These are phyloP conservation scores for Arthrobotrys iridis DNA, from an alignment of 2,329 filamentous ascomycete species.

Conservation along the genomic window DNA sequence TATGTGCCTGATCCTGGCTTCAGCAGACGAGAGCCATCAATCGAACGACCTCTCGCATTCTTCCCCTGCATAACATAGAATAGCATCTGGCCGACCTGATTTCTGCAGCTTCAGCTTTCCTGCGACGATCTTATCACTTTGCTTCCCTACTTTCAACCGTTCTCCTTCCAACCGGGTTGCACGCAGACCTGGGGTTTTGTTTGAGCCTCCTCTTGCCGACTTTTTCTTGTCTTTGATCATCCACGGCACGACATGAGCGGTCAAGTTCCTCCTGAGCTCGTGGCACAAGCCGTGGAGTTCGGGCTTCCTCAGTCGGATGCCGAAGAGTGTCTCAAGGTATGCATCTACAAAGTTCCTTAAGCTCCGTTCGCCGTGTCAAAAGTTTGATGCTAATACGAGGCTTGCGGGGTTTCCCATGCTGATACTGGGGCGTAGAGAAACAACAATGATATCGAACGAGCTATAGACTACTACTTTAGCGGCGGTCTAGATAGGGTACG, in stretches of 20 bases:
- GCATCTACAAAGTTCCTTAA: constrained; percentile 11
- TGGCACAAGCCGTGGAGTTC: constrained; percentile 52
- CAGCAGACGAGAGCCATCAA: neutral
- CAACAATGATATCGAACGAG: constrained; percentile 55
- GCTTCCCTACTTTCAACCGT: neutral
- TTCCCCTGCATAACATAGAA: neutral
- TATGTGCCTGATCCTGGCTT: constrained; percentile 9
- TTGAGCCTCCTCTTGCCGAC: constrained; percentile 15
- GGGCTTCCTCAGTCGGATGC: constrained; percentile 55
- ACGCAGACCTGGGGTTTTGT: constrained; percentile 19
- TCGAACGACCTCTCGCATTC: neutral
- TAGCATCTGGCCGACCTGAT: neutral
- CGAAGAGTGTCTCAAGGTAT: constrained; percentile 57
- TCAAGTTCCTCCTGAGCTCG: constrained; percentile 32
- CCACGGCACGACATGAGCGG: constrained; percentile 24
- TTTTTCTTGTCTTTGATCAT: neutral
- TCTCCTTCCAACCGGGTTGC: constrained; percentile 2
- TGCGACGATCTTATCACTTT: neutral
- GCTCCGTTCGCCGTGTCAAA: neutral
- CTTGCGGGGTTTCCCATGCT: constrained; percentile 41
- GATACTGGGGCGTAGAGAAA: constrained; percentile 28
- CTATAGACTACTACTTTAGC: constrained; percentile 57
- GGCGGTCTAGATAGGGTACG: constrained; percentile 56
- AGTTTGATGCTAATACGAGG: constrained; percentile 32
- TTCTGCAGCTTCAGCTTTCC: neutral